Evolutionary conservation across 208 protist species (phyloP).

Genomic region (Leishmania martiniquensis): DNA sequence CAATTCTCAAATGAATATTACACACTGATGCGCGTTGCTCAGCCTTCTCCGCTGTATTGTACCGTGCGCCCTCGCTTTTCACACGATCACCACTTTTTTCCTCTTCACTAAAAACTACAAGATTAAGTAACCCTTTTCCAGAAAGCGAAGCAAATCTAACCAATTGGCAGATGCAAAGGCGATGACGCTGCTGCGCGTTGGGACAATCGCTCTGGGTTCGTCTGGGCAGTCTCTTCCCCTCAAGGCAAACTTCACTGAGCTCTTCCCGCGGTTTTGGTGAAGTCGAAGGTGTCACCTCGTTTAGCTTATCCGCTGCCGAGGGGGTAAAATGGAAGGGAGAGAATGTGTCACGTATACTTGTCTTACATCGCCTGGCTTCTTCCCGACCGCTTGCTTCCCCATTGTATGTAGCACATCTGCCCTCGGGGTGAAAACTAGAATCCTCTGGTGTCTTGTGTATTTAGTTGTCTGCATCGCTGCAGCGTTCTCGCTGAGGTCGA

Average conservation of each 20-base stretch:
- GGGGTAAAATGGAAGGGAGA: neutral
- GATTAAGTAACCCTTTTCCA: slow-evolving; percentile 21
- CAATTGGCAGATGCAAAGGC: neutral
- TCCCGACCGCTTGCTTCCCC: neutral
- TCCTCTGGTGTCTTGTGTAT: neutral
- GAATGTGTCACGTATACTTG: neutral
- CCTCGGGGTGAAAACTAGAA: neutral
- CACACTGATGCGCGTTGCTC: neutral
- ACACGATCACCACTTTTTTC: slow-evolving; percentile 23
- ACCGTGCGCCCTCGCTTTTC: slow-evolving; percentile 9
- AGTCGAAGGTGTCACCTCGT: neutral
- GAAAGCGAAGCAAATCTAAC: slow-evolving; percentile 3
- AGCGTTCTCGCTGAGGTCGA: neutral
- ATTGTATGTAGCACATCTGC: neutral
- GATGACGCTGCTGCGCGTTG: neutral
- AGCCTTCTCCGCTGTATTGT: slow-evolving; percentile 6
- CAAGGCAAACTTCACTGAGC: neutral
- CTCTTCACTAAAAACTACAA: slow-evolving; percentile 13
- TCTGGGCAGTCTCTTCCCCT: neutral
- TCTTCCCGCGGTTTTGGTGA: neutral
- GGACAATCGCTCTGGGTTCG: neutral
- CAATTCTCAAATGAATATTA: neutral
- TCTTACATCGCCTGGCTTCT: neutral
- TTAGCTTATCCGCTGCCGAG: neutral
- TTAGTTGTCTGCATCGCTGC: neutral